Evolutionary conservation across 345 rosid genomes (phyloP).

Genomic region (Triadica sebifera): DNA sequence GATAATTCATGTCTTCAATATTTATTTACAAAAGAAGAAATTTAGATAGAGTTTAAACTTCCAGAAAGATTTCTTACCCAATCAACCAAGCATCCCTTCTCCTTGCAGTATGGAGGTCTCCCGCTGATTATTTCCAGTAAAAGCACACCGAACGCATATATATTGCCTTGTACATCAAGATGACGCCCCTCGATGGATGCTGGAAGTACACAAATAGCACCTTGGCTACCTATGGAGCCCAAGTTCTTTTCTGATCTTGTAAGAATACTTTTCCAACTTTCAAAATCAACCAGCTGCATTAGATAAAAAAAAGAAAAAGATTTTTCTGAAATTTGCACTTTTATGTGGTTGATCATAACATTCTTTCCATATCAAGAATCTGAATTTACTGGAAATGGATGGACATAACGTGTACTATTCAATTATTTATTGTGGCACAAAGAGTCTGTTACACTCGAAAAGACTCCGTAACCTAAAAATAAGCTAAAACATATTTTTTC

Average conservation of each 20-base stretch:
- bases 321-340: not conserved
- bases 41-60: not conserved
- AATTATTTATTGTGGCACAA: too few relatives aligned
- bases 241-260: conserved; percentile 85
- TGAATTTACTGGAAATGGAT: too few relatives aligned
- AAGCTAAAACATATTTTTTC: too few relatives aligned
- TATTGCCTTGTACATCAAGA: conserved; percentile 77
- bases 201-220: conserved; percentile 74
- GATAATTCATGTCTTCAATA: too few relatives aligned
- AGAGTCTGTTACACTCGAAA: too few relatives aligned
- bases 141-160: conserved; percentile 86
- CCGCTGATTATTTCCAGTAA: conserved; percentile 88
- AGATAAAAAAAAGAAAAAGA: not conserved
- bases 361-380: not conserved
- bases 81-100: conserved; percentile 78
- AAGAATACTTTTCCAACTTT: conserved; percentile 92
- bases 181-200: conserved; percentile 69
- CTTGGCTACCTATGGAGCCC: conserved; percentile 67
- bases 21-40: not conserved
- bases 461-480: too few relatives aligned
- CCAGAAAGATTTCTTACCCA: conserved; percentile 55
- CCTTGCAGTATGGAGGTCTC: conserved; percentile 81
- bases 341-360: not conserved
- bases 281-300: conserved; percentile 90
- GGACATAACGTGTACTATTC: too few relatives aligned